phyloP scores from a whole-genome alignment of 495 filamentous ascomycete species.

The Annulohypoxylon moriforme region DNA sequence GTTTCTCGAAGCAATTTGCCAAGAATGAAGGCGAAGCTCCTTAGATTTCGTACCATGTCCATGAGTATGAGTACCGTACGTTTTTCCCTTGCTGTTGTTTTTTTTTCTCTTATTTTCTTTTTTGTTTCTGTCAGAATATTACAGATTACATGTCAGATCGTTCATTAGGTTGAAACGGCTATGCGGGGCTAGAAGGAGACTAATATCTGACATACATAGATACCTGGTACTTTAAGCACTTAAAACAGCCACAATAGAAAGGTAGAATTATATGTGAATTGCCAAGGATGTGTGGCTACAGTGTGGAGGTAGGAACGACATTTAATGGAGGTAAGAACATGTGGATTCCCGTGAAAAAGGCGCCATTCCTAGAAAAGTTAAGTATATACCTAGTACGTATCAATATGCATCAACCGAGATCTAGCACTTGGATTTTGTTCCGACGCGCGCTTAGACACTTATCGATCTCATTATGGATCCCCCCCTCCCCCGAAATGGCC shows the following conservation, averaged over 20 bases:
- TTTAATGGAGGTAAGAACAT: neutral
- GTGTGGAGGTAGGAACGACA: neutral
- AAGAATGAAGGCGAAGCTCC: constrained; percentile 7
- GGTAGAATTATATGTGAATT: neutral
- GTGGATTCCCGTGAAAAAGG: neutral
- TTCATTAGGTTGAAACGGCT: constrained; percentile 34
- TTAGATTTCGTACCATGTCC: constrained; percentile 30
- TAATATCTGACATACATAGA: constrained; percentile 5
- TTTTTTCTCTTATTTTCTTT: neutral
- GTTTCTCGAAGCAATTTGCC: constrained; percentile 35
- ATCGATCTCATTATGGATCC: constrained; percentile 40
- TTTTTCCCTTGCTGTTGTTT: constrained; percentile 25
- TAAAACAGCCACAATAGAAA: neutral
- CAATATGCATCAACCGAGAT: constrained; percentile 36
- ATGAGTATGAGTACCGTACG: constrained; percentile 10
- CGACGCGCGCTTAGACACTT: constrained; percentile 43
- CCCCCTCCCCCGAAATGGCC: constrained; percentile 30
- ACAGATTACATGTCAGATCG: neutral
- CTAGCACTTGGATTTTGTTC: constrained; percentile 30
- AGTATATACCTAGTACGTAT: constrained; percentile 1
- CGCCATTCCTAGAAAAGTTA: neutral
- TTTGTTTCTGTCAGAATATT: neutral
- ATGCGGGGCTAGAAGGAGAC: constrained; percentile 33
- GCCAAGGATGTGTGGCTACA: neutral
- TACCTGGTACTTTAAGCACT: neutral